A percentile compares a stretch with the other conserved stretches of the same genome.
phyloP scores from a whole-genome alignment of 352 stramenopile species.

The Phytophthora sp. region DNA sequence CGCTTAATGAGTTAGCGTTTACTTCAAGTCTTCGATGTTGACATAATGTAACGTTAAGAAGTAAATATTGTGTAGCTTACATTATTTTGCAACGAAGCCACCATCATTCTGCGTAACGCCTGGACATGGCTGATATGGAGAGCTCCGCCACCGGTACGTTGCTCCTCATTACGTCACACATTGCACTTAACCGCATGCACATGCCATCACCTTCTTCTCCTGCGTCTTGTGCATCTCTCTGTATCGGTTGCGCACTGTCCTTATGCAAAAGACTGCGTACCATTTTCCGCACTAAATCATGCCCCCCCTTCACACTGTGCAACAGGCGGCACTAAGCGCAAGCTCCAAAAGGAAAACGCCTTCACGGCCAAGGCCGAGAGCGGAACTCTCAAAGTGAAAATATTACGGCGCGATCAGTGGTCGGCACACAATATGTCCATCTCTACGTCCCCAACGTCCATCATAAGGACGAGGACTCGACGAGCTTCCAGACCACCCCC shows the following conservation, averaged over 20 bases:
- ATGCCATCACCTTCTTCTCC: neutral
- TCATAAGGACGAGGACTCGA: conserved; percentile 12
- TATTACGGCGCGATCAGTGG: conserved; percentile 59
- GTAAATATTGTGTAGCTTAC: too few relatives aligned
- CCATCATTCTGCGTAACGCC: conserved; percentile 17
- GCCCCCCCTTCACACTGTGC: too few relatives aligned
- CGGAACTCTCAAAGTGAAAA: conserved; percentile 82
- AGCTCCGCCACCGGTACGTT: conserved; percentile 14
- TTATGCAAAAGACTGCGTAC: conserved; percentile 1
- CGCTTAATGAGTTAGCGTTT: too few relatives aligned
- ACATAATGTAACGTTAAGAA: too few relatives aligned
- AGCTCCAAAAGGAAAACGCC: conserved; percentile 77
- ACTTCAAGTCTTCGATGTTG: too few relatives aligned
- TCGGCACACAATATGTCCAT: neutral
- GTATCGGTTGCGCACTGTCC: neutral
- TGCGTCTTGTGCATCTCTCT: neutral
- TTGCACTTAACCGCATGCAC: neutral
- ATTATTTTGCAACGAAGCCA: too few relatives aligned
- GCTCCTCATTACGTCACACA: neutral
- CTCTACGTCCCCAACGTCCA: neutral
- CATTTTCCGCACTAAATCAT: neutral
- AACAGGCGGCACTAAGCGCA: conserved; percentile 61
- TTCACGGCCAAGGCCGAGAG: conserved; percentile 79
- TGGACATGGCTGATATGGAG: conserved; percentile 23
- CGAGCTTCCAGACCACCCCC: conserved; percentile 15